Evolutionary conservation across 2,329 filamentous ascomycete genomes (phyloP), one percentile per base, ranked within the genome.

Genomic region (Epichloe aotearoae): DNA sequence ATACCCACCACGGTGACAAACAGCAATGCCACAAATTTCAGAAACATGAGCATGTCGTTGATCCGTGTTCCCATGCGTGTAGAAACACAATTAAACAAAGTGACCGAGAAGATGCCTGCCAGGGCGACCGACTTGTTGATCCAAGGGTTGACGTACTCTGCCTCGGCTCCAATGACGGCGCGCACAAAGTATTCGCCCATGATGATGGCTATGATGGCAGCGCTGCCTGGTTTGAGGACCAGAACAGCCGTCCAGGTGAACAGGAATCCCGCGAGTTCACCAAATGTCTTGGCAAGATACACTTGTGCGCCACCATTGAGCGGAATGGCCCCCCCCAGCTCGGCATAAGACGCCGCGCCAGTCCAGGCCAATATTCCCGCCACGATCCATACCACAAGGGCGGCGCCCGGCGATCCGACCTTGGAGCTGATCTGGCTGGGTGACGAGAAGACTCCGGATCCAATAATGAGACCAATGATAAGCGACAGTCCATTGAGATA

Each of bases 221-320:
- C 84, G 39, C 87, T 86, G 2, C 93, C 93, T 0, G 93, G 93
- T 69, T 96, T 97, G 54, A 98, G 73, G 12, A 98, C 93, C 53
- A 93, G 78, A 15, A 97, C 88, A 1, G 93, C 90, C 48, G 88
- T 89, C 93, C 93, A 98, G 2, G 90, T 94, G 67, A 96, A 98
- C 36, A 97, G 73, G 63, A 98, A 98, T 0, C 93, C 93, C 1
- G 83, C 80, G 61, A 95, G 73, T 69, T 98, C 93, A 50, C 91
- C 91, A 66, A 96, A 95, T 53, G 95, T 98, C 70, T 97, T 97
- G 57, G 88, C 84, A 42, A 98, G 73, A 64, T 98, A 98, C 2
- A 94, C 84, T 67, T 97, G 93, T 15, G 93, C 80, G 4, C 93
- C 93, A 51, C 93, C 93, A 64, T 97, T 98, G 23, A 98, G 71